These are phyloP conservation scores for Fusarium clavum DNA, from an alignment of 2,329 filamentous ascomycete species.

Conservation along the genomic window DNA sequence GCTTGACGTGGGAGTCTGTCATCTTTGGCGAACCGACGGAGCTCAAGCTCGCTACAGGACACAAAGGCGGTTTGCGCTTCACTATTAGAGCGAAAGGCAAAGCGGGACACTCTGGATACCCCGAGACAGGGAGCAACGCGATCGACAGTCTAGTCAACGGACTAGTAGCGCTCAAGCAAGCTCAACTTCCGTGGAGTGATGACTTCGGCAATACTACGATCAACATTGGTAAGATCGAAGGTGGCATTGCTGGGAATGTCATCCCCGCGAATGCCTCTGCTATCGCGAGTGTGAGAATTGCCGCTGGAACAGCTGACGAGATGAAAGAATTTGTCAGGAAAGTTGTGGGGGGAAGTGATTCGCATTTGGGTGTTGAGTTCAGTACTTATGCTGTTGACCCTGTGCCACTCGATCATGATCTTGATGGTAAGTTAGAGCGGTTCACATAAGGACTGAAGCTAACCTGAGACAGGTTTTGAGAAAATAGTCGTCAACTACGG, in stretches of 20 bases:
- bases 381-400: neutral
- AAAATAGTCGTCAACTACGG: conserved; percentile 5
- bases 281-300: neutral
- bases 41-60: conserved; percentile 6
- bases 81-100: neutral
- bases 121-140: conserved; percentile 6
- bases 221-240: conserved; percentile 5
- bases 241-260: neutral
- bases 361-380: neutral
- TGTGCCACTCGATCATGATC: neutral
- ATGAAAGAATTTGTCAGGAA: neutral
- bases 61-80: neutral
- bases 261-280: neutral
- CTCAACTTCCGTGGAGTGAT: neutral
- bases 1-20: conserved; percentile 7
- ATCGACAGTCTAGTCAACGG: conserved; percentile 16
- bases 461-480: neutral
- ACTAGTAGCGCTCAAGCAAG: neutral
- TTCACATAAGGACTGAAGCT: fast-evolving
- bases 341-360: neutral
- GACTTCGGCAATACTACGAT: conserved; percentile 9
- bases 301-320: neutral
- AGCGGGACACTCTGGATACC: conserved; percentile 9
- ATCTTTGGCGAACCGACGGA: conserved; percentile 15
- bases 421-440: neutral